Base-by-base conservation (phyloP, 202 grass and related monocot genomes). In the Digitaria exilis region DNA sequence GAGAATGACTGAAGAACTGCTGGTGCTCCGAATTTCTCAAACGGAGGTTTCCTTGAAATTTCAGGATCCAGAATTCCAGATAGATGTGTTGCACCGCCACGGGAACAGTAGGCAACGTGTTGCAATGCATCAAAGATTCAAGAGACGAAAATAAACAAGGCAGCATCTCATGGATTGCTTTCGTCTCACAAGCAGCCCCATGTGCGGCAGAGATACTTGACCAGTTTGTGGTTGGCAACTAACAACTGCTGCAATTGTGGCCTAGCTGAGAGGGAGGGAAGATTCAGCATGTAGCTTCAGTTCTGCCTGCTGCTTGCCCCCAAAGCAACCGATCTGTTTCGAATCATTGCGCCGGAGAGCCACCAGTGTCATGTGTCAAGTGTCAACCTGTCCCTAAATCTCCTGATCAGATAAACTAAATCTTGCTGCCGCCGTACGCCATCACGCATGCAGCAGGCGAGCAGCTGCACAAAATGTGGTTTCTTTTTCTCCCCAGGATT, bases 191-290 rank as follows among this genome's bases (percentile, higher is more conserved):
- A 77, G 52, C 55, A 77, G 42, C 5, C 62, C 71, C 85, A 87
- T 76, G 78, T 87, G 57, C 57, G 15, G 85, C 67, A 63, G 63
- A 62, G 71, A 42, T n/a, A 76, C 42, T 77, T 77, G 71, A 50
- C 5, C 24, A 18, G 31, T 54, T 64, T 54, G 71, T 44, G 77
- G 65, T 39, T 57, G 34, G 71, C 44, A 55, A 22, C 26, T 61
- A 79, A 70, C 75, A 79, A 74, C 77, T 8, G 69, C 24, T 59
- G 56, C 56, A 18, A 75, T 69, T 26, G 58, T 74, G 69, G 22
- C 59, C 56, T 73, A 29, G 69, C 68, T 57, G 16, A 64, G 9
- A 73, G 16, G 13, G 54, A 76, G 51, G 42, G 65, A 64, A 65
- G 56, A 65, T 73, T 78, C 34, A 78, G 54, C 9, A 44, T n/a